Percentiles rank a stretch among this genome's conserved stretches.
Conservation (phyloP, 495 filamentous ascomycete genomes). For the Aspergillus funiculosus region DNA sequence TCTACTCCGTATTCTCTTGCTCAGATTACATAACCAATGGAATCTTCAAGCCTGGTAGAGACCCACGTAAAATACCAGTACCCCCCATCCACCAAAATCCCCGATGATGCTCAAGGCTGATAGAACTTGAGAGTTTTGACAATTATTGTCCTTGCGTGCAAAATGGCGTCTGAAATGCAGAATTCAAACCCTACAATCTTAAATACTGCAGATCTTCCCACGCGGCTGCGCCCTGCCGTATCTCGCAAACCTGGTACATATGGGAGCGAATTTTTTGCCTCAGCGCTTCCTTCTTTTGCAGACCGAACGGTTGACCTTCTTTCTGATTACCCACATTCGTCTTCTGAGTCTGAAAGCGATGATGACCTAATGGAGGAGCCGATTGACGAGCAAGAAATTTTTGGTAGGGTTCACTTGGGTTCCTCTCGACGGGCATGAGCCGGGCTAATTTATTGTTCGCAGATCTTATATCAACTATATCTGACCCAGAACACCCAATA, state of each 20-base stretch:
- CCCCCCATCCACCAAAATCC: no score
- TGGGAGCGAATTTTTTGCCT: slow-evolving; percentile 37
- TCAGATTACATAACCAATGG: no score
- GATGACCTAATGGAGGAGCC: slow-evolving; percentile 65
- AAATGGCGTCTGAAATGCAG: slow-evolving; percentile 52
- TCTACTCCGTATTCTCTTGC: no score
- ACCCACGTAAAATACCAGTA: no score
- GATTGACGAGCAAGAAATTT: slow-evolving; percentile 95
- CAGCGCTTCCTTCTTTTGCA: slow-evolving; percentile 41
- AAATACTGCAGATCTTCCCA: slow-evolving; percentile 85
- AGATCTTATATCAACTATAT: slow-evolving; percentile 92
- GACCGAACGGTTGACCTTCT: slow-evolving; percentile 52
- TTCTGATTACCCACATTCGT: slow-evolving; percentile 27
- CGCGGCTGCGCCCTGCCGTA: slow-evolving; percentile 51
- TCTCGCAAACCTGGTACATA: slow-evolving; percentile 42
- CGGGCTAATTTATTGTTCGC: no score
- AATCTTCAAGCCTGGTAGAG: no score
- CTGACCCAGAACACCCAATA: slow-evolving; percentile 92
- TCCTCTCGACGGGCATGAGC: no score
- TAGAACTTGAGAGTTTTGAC: not conserved
- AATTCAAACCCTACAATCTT: slow-evolving; percentile 96
- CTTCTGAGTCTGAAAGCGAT: slow-evolving; percentile 44
- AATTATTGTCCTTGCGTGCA: slow-evolving; percentile 5
- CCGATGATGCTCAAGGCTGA: no score
- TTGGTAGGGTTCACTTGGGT: slow-evolving; percentile 53